phyloP scores from a whole-genome alignment of 2,329 filamentous ascomycete species.

The Diaporthe nobilis region DNA sequence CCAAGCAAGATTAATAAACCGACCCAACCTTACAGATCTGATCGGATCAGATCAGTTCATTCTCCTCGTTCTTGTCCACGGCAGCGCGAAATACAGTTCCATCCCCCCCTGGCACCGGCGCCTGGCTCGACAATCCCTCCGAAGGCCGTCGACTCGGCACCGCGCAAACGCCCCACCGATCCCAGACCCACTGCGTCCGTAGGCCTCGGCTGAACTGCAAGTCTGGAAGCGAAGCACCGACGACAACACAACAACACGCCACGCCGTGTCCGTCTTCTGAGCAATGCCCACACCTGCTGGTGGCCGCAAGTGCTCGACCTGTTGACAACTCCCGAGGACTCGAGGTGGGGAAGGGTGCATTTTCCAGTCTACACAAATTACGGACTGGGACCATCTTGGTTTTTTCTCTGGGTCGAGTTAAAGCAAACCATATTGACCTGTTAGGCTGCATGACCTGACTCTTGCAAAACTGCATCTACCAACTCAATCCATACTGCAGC shows the following conservation, averaged over 20 bases:
- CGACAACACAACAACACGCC: neutral
- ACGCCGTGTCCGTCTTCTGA: neutral
- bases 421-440: neutral
- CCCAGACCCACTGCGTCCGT: neutral
- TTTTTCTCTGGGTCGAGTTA: constrained; percentile 5
- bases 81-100: no score
- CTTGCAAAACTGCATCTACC: neutral
- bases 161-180: constrained; percentile 9
- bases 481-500: neutral
- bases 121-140: neutral
- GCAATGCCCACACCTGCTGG: neutral
- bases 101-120: neutral
- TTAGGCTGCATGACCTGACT: neutral
- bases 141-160: constrained; percentile 2
- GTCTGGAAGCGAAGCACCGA: constrained; percentile 2
- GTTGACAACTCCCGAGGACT: neutral
- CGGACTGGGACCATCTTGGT: neutral
- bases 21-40: neutral
- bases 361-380: neutral
- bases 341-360: neutral
- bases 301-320: neutral
- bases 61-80: neutral
- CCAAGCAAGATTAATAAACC: neutral
- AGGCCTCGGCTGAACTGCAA: constrained; percentile 12
- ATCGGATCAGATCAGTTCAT: neutral